Evolutionary conservation across 2,329 filamentous ascomycete genomes (phyloP).

Genomic region (Helminthosporium solani): DNA sequence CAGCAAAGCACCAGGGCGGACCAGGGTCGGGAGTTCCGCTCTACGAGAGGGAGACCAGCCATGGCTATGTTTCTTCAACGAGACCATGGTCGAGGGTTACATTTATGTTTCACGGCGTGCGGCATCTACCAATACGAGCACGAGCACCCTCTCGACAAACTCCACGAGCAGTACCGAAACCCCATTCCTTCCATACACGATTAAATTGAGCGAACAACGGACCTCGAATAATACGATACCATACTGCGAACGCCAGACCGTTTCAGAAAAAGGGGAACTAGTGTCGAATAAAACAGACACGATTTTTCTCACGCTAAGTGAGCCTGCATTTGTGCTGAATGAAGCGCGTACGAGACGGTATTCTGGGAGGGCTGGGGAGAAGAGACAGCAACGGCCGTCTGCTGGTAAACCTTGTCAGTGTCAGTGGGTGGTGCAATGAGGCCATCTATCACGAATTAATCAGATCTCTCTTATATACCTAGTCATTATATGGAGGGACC

Average conservation of each 20-base stretch:
- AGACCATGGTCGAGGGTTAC: slow-evolving; percentile 27
- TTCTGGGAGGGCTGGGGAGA: neutral
- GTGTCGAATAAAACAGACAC: neutral
- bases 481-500: too few relatives aligned
- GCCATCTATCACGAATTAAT: too few relatives aligned
- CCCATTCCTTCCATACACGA: slow-evolving; percentile 20
- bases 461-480: too few relatives aligned
- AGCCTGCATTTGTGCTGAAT: neutral
- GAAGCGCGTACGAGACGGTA: too few relatives aligned
- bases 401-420: slow-evolving; percentile 16
- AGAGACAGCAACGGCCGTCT: slow-evolving; percentile 3
- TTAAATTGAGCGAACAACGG: slow-evolving; percentile 26
- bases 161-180: neutral
- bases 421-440: slow-evolving; percentile 22
- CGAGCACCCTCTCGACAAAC: neutral
- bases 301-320: slow-evolving; percentile 3
- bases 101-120: slow-evolving; percentile 16
- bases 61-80: slow-evolving; percentile 32
- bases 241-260: slow-evolving; percentile 22
- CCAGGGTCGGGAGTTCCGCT: neutral
- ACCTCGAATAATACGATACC: slow-evolving; percentile 16
- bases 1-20: neutral
- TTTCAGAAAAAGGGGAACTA: slow-evolving; percentile 6
- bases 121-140: neutral
- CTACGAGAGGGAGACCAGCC: slow-evolving; percentile 18